Base-by-base conservation (phyloP, 805 yeast genomes). In the Candida railenensis region DNA sequence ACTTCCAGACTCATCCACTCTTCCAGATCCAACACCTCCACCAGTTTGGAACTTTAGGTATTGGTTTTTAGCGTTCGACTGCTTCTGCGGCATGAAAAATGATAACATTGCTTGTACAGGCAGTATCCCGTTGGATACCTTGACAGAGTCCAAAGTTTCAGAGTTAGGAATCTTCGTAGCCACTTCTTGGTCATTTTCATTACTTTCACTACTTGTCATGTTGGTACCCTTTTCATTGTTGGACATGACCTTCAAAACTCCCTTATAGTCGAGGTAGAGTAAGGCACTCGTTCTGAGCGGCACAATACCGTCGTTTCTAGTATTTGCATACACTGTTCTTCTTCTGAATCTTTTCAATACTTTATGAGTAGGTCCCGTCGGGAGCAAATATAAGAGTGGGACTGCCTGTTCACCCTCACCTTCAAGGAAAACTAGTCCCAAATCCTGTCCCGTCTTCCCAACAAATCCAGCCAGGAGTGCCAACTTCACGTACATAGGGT, bases 361-460 rank as follows among this genome's bases (percentile, higher is more conserved):
- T 32, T 66, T 66, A 50, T 85, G 83, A 0, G 92, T 85, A 2
- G 91, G 87, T 4, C 87, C 83, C 1, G 85, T 73, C 0, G 97
- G 95, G 3, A 92, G 69, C 21, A 88, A 66, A 50, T 88, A 81
- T 36, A 94, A 67, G 12, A 94, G 64, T 0, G 97, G 96, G 53
- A 77, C 78, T 3, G 65, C 45, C 39, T 15, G 21, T 12, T 36
- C 39, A 4, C 39, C 39, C 34, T 69, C 73, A 14, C 65, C 61
- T 34, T 74, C 78, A 2, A 67, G 46, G 34, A 64, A 66, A 48
- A 76, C 75, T 34, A 94, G 74, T 1, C 92, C 92, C 48, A 94
- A 69, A 61, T 94, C 99, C 54, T 89, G 85, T 3, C 99, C 99
- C 0, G 97, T 87, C 51, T 81, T 79, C 3, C 99, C 99, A n/a